These are phyloP conservation scores for Yamadazyma sp. DNA, from an alignment of 805 yeast genomes.

Conservation along the genomic window DNA sequence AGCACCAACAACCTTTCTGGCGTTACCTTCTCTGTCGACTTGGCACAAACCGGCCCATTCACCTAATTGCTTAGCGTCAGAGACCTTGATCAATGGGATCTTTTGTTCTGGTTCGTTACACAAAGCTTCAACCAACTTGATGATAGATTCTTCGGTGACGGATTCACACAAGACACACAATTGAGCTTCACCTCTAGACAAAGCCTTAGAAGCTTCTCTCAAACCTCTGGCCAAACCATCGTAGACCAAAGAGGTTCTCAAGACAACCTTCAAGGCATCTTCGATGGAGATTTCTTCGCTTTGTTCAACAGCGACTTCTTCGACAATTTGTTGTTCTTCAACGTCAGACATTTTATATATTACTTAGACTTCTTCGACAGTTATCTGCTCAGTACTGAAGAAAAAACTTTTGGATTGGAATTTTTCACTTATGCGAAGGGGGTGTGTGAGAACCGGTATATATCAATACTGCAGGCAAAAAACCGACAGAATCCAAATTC, in stretches of 20 bases:
- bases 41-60: conserved; percentile 99
- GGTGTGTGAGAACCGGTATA: conserved; percentile 3
- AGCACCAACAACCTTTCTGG: conserved; percentile 99
- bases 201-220: conserved; percentile 99
- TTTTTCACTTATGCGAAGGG: conserved; percentile 12
- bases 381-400: conserved; percentile 55
- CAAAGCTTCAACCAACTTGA: conserved; percentile 97
- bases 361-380: conserved; percentile 72
- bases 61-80: conserved; percentile 99
- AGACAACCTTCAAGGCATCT: conserved; percentile 97
- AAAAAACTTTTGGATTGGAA: conserved; percentile 7
- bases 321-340: conserved; percentile 82
- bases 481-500: background rate
- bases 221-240: conserved; percentile 99
- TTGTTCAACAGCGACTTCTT: conserved; percentile 81
- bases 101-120: conserved; percentile 96
- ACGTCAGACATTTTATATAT: conserved; percentile 77
- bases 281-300: conserved; percentile 92
- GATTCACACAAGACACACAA: conserved; percentile 96
- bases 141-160: conserved; percentile 95
- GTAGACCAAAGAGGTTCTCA: conserved; percentile 96
- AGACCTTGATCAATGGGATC: conserved; percentile 97
- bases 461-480: conserved; percentile 3
- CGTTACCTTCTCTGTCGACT: conserved; percentile 99
- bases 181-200: conserved; percentile 96